These are phyloP conservation scores for Neofusicoccum laricinum DNA, from an alignment of 2,329 filamentous ascomycete genomes.

Conservation along the genomic window DNA sequence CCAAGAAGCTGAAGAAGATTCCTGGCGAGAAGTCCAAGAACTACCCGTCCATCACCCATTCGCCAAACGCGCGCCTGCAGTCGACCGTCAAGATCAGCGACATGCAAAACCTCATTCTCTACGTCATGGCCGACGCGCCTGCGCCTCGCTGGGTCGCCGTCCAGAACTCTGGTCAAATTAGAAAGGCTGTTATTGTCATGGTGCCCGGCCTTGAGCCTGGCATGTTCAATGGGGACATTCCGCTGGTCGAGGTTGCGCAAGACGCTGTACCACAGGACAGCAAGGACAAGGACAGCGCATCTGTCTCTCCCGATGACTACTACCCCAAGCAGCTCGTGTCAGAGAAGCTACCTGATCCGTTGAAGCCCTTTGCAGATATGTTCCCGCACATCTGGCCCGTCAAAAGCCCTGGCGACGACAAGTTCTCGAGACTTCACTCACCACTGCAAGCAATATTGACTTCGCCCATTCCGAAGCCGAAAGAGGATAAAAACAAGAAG, in stretches of 20 bases:
- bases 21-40: slow-evolving; percentile 42
- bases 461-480: slow-evolving; percentile 65
- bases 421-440: slow-evolving; percentile 76
- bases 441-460: slow-evolving; percentile 82
- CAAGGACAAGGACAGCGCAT: slow-evolving; percentile 27
- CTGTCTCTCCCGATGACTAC: slow-evolving; percentile 48
- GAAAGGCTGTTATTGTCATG: slow-evolving; percentile 85
- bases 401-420: slow-evolving; percentile 81
- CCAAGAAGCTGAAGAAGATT: slow-evolving; percentile 25
- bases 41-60: slow-evolving; percentile 54
- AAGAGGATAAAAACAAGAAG: slow-evolving; percentile 61
- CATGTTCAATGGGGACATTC: slow-evolving; percentile 71
- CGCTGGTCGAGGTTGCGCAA: slow-evolving; percentile 22
- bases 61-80: slow-evolving; percentile 52
- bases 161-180: slow-evolving; percentile 53
- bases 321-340: slow-evolving; percentile 45
- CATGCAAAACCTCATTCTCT: slow-evolving; percentile 57
- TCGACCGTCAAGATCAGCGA: slow-evolving; percentile 57
- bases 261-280: slow-evolving; percentile 21
- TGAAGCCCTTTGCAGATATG: slow-evolving; percentile 70
- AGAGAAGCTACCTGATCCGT: slow-evolving; percentile 39
- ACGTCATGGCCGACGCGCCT: slow-evolving; percentile 57
- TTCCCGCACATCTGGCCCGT: slow-evolving; percentile 90
- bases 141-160: slow-evolving; percentile 64
- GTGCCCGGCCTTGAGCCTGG: slow-evolving; percentile 85